These are phyloP conservation scores for Bjerkandera adusta DNA, from an alignment of 1,284 basidiomycete genomes.

Conservation along the genomic window DNA sequence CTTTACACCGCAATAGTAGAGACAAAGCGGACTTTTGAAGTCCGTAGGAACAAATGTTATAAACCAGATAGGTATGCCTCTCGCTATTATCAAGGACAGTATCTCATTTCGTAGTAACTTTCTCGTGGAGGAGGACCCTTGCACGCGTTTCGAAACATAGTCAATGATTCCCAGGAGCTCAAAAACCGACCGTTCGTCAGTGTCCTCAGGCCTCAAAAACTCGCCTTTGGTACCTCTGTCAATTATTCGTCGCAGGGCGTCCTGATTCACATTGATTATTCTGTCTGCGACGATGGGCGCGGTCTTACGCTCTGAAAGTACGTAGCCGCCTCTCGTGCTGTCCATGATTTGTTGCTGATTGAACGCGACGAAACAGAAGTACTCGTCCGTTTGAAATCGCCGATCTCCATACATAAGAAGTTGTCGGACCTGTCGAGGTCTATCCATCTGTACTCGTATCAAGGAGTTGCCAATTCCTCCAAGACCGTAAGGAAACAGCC, in stretches of 20 bases:
- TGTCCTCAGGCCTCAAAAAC: slow-evolving; percentile 12
- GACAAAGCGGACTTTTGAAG: slow-evolving; percentile 27
- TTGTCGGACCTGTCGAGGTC: slow-evolving; percentile 19
- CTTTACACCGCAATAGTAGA: slow-evolving; percentile 27
- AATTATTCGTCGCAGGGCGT: slow-evolving; percentile 22
- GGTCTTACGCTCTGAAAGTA: slow-evolving; percentile 24
- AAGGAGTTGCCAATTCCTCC: slow-evolving; percentile 18
- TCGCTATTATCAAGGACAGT: slow-evolving; percentile 31
- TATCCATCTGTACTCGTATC: slow-evolving; percentile 1
- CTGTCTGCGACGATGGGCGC: slow-evolving; percentile 27
- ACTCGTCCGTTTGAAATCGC: slow-evolving; percentile 33
- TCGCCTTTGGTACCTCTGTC: slow-evolving; percentile 16
- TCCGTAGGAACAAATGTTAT: slow-evolving; percentile 37
- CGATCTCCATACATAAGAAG: slow-evolving; percentile 37
- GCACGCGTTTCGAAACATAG: slow-evolving; percentile 27
- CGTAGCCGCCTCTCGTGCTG: slow-evolving; percentile 24
- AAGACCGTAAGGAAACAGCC: slow-evolving; percentile 26
- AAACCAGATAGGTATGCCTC: slow-evolving; percentile 34
- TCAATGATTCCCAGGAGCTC: slow-evolving; percentile 33
- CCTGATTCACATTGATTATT: slow-evolving; percentile 25
- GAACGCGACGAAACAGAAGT: slow-evolving; percentile 36
- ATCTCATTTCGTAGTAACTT: slow-evolving; percentile 34
- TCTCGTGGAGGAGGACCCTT: slow-evolving; percentile 30
- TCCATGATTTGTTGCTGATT: slow-evolving; percentile 37
- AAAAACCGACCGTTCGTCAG: slow-evolving; percentile 18